These are phyloP conservation scores for Mortierella sp. DNA, from an alignment of 371 early-diverging fungal species.

Conservation along the genomic window DNA sequence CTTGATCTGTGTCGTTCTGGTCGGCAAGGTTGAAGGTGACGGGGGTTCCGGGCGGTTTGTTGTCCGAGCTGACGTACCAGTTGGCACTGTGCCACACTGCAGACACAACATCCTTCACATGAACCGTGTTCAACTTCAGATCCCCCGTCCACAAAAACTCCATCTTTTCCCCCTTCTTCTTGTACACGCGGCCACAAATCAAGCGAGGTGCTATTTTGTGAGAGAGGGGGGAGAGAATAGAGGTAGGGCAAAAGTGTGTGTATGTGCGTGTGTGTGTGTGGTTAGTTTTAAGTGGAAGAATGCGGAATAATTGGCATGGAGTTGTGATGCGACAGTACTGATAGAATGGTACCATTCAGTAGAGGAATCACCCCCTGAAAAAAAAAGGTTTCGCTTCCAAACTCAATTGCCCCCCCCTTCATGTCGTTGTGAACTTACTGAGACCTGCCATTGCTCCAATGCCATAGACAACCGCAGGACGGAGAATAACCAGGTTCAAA, in stretches of 20 bases:
- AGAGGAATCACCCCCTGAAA: neutral
- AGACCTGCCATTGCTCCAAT: slow-evolving; percentile 82
- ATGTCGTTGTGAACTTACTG: too few relatives aligned
- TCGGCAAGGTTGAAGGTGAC: slow-evolving; percentile 85
- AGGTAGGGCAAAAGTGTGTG: too few relatives aligned
- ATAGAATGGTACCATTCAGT: neutral
- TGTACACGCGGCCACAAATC: slow-evolving; percentile 92
- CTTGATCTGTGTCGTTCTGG: slow-evolving; percentile 89
- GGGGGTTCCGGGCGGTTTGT: slow-evolving; percentile 44
- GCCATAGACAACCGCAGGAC: slow-evolving; percentile 95
- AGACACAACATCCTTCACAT: slow-evolving; percentile 87
- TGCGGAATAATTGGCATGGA: neutral
- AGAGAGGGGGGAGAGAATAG: neutral
- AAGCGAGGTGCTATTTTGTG: slow-evolving; percentile 83
- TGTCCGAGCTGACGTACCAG: slow-evolving; percentile 66
- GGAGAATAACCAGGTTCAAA: slow-evolving; percentile 82
- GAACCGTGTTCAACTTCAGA: slow-evolving; percentile 92
- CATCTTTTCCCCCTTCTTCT: slow-evolving; percentile 87
- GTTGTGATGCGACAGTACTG: too few relatives aligned
- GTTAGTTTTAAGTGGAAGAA: neutral
- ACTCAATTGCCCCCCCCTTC: too few relatives aligned
- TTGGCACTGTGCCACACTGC: slow-evolving; percentile 81
- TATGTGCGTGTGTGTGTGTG: too few relatives aligned
- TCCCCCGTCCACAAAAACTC: slow-evolving; percentile 93
- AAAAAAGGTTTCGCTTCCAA: too few relatives aligned